These are phyloP conservation scores for Sphagnurus paluster DNA, from an alignment of 1,284 basidiomycete species.

Conservation along the genomic window DNA sequence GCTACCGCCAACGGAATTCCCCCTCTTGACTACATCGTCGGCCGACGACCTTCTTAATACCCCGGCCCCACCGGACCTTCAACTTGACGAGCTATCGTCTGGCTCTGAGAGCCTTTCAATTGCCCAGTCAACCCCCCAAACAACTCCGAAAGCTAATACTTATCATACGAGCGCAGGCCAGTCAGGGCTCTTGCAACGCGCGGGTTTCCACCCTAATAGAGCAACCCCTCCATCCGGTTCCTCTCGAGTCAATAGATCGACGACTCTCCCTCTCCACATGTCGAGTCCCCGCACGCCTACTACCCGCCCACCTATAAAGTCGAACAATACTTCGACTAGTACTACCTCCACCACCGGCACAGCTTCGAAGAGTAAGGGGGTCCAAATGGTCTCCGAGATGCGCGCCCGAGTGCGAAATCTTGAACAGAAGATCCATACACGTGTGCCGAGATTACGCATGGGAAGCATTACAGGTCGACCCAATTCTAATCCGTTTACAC, in stretches of 20 bases:
- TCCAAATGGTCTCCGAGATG: conserved; percentile 89
- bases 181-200: conserved; percentile 49
- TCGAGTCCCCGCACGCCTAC: conserved; percentile 46
- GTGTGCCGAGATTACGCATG: conserved; percentile 78
- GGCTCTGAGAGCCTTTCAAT: conserved; percentile 41
- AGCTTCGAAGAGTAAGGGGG: conserved; percentile 70
- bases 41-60: conserved; percentile 59
- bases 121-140: conserved; percentile 26
- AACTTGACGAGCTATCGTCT: conserved; percentile 57
- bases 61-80: conserved; percentile 58
- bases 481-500: conserved; percentile 35
- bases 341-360: conserved; percentile 45
- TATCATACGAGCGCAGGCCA: conserved; percentile 39
- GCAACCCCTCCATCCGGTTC: conserved; percentile 44
- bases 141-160: conserved; percentile 35
- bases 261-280: conserved; percentile 51
- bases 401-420: conserved; percentile 75
- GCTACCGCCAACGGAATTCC: conserved; percentile 25
- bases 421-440: conserved; percentile 82
- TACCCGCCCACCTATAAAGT: conserved; percentile 43
- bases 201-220: conserved; percentile 45
- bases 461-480: conserved; percentile 62
- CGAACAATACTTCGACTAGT: conserved; percentile 42
- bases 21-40: conserved; percentile 30
- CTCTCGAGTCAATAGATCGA: conserved; percentile 56